Evolutionary conservation across 2,329 filamentous ascomycete genomes (phyloP), one percentile per base, ranked within the genome.

Genomic region (Cryphonectria nitschkei): DNA sequence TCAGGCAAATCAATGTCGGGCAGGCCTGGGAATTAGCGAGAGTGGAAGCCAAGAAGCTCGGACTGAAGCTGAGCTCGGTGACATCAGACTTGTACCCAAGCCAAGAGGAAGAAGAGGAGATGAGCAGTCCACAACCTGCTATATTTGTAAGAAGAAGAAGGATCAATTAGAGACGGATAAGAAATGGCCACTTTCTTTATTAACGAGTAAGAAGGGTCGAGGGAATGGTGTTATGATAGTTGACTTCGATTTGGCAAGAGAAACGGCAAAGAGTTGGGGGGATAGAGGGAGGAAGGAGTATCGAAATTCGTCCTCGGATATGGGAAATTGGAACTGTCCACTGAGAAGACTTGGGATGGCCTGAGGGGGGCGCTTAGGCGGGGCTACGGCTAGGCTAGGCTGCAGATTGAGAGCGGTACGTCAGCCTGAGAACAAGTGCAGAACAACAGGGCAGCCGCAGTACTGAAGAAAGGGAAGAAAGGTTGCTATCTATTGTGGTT

Each of bases 11-110:
- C 39, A 37, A 52, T 43, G 43, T 46, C 6, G 58, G 43, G 62
- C 26, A 26, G 63, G 63, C 43, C 63, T 52, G 32, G 22, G 37
- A 39, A 37, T 63, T 68, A 62, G 67, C 67, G 67, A 68, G n/a
- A 62, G 67, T 68, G 39, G 61, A 46, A 54, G 43, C 19, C 32
- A 46, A 64, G 61, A 50, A 39, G 43, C 41, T 56, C 22, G n/a
- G 60, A 50, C 58, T 52, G 58, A 52, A 43, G 60, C 58, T 56
- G 26, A 34, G 14, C 63, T 32, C 46, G 13, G 60, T 68, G 60
- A 64, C 67, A 68, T 68, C 67, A 68, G 67, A 37, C 46, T 58
- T 2, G 37, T 29, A 16, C 34, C 58, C 60, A 43, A 50, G 60
- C n/a, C 26, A 50, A n/a, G 37, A 32, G 19, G 19, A 39, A 32